phyloP scores from a whole-genome alignment of 2,329 filamentous ascomycete species.

The Orbilia quercus region DNA sequence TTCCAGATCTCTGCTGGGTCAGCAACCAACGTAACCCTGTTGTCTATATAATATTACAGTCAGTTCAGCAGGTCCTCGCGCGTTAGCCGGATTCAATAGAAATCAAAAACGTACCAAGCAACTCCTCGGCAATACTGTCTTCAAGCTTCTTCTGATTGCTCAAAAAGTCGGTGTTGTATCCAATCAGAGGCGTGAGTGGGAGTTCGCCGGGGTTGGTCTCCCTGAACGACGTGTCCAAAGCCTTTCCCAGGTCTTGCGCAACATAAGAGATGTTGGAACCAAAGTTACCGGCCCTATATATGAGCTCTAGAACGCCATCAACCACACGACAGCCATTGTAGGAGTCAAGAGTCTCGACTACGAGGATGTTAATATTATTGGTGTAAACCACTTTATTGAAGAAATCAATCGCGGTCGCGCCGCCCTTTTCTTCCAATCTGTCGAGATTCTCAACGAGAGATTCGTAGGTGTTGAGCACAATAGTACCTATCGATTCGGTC shows the following conservation, averaged over 20 bases:
- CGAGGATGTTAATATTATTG: conserved; percentile 34
- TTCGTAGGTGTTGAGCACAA: conserved; percentile 34
- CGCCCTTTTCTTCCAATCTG: conserved; percentile 16
- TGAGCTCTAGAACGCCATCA: conserved; percentile 45
- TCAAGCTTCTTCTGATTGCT: conserved; percentile 37
- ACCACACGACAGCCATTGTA: conserved; percentile 35
- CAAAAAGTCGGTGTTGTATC: conserved; percentile 26
- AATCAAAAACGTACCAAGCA: conserved; percentile 29
- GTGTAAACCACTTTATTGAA: conserved; percentile 39
- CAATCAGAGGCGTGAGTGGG: conserved; percentile 24
- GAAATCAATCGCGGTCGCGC: conserved; percentile 23
- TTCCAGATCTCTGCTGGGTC: conserved; percentile 44
- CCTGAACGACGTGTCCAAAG: conserved; percentile 19
- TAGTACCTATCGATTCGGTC: conserved; percentile 35
- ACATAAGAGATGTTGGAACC: conserved; percentile 42
- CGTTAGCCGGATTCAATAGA: not conserved
- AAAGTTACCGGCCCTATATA: conserved; percentile 36
- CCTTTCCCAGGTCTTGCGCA: conserved; percentile 33
- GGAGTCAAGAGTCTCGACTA: conserved; percentile 16
- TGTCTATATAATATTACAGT: conserved; percentile 7
- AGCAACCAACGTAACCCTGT: conserved; percentile 32
- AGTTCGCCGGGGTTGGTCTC: conserved; percentile 35
- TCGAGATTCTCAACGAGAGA: conserved; percentile 23
- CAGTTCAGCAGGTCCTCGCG: not conserved
- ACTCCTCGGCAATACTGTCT: conserved; percentile 25